Evolutionary conservation across 1,284 basidiomycete species (phyloP), one percentile per base, ranked within the genome.

Genomic region (Wolfiporia cocos): DNA sequence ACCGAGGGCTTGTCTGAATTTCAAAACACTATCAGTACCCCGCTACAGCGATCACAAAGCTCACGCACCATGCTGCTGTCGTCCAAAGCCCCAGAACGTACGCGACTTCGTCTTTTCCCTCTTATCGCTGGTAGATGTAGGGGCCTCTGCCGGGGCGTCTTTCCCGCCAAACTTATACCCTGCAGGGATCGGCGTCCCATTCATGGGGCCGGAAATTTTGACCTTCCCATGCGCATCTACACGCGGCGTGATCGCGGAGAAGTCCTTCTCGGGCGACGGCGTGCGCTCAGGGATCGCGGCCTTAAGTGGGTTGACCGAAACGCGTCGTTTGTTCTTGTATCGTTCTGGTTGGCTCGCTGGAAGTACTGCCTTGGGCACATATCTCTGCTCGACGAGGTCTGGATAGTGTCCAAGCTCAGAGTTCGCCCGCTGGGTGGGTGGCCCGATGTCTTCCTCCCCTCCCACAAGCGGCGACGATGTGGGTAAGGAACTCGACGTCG

Each of bases 151-250:
- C 17, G 72, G 57, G 14, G 67, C 57, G 45, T 85, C 82, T 59
- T 85, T 85, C 23, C 71, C 67, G 14, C 86, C 86, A 58, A 95
- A 95, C 62, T 92, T 92, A 73, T 86, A 92, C 1, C 92, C 92
- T 34, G 78, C 76, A 6, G 91, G 90, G 29, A 96, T 90, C 23
- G 85, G 87, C 10, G 80, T 78, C 11, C 90, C 92, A 49, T 86
- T 85, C 62, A 93, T 73, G 24, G 92, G 92, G 0, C 79, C 88
- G n/a, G 89, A 92, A 43, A 95, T 95, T 63, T 92, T 89, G 34
- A 81, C 76, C 61, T 83, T 84, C 41, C 71, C 69, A 39, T 71
- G 70, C 26, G 51, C 48, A 54, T 76, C 59, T 44, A 56, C 53
- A 34, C 61, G 55, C 2, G 58, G 55, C 22, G 61, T 58, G 49